phyloP scores from a whole-genome alignment of 2,329 filamentous ascomycete species.

The Sporothrix curviconia region DNA sequence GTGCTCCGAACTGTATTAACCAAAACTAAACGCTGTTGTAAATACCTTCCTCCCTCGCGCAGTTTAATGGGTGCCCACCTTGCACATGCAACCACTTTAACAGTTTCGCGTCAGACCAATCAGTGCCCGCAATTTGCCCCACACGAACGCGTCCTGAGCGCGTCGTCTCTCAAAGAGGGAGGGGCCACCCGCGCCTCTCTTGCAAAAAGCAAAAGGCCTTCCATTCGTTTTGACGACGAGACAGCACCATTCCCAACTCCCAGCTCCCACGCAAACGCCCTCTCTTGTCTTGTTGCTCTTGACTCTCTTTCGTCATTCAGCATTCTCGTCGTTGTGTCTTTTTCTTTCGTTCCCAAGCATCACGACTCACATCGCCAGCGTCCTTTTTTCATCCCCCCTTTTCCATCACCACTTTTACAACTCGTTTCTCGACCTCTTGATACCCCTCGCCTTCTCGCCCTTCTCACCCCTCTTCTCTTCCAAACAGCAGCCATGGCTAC shows the following conservation, averaged over 20 bases:
- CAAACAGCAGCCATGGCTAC: constrained; percentile 37
- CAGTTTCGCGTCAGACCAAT: constrained; percentile 18
- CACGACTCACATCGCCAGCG: background rate
- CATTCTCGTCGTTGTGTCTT: too few relatives aligned
- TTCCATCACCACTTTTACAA: background rate
- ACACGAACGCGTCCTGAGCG: constrained; percentile 20
- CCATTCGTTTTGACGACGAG: background rate
- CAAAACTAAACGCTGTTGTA: too few relatives aligned
- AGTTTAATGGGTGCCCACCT: constrained; percentile 6
- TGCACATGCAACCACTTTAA: constrained; percentile 21
- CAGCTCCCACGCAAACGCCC: background rate
- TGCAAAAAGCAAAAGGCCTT: background rate
- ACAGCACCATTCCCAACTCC: constrained; percentile 3
- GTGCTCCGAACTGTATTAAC: too few relatives aligned
- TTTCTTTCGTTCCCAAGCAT: background rate
- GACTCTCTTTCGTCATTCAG: background rate
- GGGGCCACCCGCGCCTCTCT: constrained; percentile 11
- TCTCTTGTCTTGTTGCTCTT: background rate
- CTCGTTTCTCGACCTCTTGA: background rate
- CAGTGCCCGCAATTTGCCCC: background rate
- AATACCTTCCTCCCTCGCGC: too few relatives aligned
- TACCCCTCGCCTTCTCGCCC: too few relatives aligned
- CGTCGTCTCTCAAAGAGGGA: constrained; percentile 13
- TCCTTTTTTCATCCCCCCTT: background rate
- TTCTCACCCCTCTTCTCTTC: background rate